Evolutionary conservation across 2,329 filamentous ascomycete species (phyloP), one percentile per base, ranked within the genome.

Genomic region (Lachnellula occidentalis): DNA sequence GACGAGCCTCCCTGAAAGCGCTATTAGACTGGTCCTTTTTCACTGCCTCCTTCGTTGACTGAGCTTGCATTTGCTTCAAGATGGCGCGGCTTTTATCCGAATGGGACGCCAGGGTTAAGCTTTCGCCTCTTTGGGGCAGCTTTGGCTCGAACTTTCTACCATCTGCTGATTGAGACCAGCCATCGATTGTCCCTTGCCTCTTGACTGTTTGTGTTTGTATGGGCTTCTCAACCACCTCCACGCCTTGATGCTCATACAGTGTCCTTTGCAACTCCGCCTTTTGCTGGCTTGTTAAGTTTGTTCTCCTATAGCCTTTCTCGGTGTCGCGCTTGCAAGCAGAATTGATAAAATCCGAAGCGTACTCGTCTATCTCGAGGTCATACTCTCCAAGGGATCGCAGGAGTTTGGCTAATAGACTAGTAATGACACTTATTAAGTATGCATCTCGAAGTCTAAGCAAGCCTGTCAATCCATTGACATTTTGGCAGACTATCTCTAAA

Each of bases 381-480:
- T 89, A 86, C 61, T 92, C 86, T 41, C 85, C 83, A n/a, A 99
- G 76, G 21, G 90, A 86, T 14, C 82, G 81, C 36, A 99, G 79
- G 55, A 99, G 85, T 69, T 95, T 95, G 63, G 85, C 83, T 34
- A 96, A 82, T 27, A 97, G 80, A 27, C 84, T 85, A 48, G 95
- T 90, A 14, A 92, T 86, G 39, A 90, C 90, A 56, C 81, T 84
- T 36, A 94, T 86, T 7, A 99, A 80, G 71, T 91, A 96, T 53
- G 84, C 80, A 69, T 99, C 94, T 59, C 92, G 87, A 4, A 99
- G 78, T 54, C 94, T 85, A 52, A 99, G 80, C 90, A 95, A 96
- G 68, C 87, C 90, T 37, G 87, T 86, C 72, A 96, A 86, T 15
- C 73, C 75, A 57, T 83, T 83, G 69, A 87, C 81, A 11, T 88